Percentiles rank a stretch among this genome's conserved stretches.
Evolutionary conservation across 108 stramenopile species (phyloP).

Genomic region (Cyclotella baltica): DNA sequence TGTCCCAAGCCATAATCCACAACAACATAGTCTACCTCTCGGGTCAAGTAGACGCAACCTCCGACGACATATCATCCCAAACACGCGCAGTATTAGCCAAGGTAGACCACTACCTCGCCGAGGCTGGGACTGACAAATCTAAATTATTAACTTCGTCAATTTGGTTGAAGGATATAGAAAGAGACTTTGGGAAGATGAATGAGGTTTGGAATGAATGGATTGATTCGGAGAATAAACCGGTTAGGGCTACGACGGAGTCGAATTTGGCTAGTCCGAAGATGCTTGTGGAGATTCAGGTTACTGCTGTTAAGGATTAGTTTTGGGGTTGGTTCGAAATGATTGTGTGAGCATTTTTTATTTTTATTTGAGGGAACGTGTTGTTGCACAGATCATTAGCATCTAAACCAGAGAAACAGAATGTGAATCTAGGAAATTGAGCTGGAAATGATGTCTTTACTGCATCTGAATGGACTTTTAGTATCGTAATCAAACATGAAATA

Average conservation of each 20-base stretch:
- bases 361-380: too few relatives aligned
- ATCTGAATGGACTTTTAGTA: too few relatives aligned
- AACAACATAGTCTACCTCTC: constrained; percentile 53
- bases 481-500: too few relatives aligned
- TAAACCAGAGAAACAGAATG: too few relatives aligned
- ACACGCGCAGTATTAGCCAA: constrained; percentile 42
- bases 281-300: constrained; percentile 66
- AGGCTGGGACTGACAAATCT: constrained; percentile 53
- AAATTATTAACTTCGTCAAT: constrained; percentile 50
- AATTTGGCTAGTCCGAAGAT: constrained; percentile 52
- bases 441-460: too few relatives aligned
- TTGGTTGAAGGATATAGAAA: constrained; percentile 56
- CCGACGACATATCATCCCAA: constrained; percentile 38
- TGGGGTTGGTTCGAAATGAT: neutral
- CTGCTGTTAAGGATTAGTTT: constrained; percentile 42
- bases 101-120: constrained; percentile 42
- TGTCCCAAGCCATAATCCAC: constrained; percentile 47
- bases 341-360: too few relatives aligned
- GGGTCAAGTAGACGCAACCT: constrained; percentile 54
- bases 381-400: too few relatives aligned
- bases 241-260: constrained; percentile 58
- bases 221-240: constrained; percentile 60
- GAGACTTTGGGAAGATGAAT: constrained; percentile 52
- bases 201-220: constrained; percentile 68
- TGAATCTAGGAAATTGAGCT: too few relatives aligned